Conservation (phyloP, 441 rosid species). For the Adansonia gregorii region DNA sequence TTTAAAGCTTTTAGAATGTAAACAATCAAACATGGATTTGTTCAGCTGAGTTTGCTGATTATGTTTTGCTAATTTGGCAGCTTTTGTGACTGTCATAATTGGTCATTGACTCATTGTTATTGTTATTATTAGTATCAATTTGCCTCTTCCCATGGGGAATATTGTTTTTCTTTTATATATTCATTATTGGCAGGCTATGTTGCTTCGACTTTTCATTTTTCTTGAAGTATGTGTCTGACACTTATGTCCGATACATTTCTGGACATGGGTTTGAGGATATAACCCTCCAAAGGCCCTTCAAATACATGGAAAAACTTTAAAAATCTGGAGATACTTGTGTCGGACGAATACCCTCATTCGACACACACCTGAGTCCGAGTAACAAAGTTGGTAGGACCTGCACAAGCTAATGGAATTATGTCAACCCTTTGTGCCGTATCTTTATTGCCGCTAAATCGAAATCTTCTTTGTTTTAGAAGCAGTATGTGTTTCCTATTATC, state of each 20-base stretch:
- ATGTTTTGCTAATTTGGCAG: neutral
- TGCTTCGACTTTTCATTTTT: no score
- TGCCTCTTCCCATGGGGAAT: neutral
- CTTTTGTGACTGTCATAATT: neutral
- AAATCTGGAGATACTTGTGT: no score
- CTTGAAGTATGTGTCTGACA: no score
- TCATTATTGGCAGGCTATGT: neutral
- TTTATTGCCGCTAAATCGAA: neutral
- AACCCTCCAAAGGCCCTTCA: no score
- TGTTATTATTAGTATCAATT: conserved; percentile 2
- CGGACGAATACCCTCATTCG: no score
- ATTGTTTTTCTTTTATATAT: neutral
- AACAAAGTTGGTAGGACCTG: neutral
- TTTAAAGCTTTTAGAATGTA: neutral
- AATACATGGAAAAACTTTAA: no score
- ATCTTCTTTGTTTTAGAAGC: neutral
- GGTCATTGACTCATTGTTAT: neutral
- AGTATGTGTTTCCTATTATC: neutral
- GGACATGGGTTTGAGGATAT: no score
- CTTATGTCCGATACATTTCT: no score
- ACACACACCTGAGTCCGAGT: no score
- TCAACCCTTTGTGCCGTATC: neutral
- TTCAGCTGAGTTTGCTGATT: neutral
- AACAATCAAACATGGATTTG: no score
- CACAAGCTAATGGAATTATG: neutral